Evolutionary conservation across 768 basidiomycete genomes (phyloP).

Genomic region (Mycena belliarum): DNA sequence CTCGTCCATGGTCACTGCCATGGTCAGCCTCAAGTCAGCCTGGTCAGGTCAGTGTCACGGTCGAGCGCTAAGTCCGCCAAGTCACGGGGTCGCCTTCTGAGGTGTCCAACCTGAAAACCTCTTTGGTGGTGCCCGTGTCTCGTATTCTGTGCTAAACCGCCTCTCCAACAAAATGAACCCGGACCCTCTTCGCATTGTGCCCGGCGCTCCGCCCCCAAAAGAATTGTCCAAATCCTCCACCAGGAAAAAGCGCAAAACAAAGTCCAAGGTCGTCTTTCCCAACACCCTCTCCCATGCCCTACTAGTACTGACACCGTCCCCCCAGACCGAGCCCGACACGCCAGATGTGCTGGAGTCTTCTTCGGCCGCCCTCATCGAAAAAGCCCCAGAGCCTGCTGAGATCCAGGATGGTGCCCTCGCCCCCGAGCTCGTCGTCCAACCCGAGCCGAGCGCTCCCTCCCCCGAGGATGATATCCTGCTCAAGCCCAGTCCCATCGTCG

Average conservation of each 20-base stretch:
- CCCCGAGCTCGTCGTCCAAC: conserved; percentile 46
- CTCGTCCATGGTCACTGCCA: no score
- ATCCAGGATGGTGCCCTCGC: conserved; percentile 47
- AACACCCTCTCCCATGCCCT: background rate
- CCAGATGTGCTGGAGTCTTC: conserved; percentile 45
- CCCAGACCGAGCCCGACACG: conserved; percentile 46
- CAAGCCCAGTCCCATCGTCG: conserved; percentile 71
- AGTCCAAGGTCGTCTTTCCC: conserved; percentile 34
- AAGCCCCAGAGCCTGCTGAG: conserved; percentile 48
- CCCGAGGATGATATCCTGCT: conserved; percentile 47
- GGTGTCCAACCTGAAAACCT: no score
- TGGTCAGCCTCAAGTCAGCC: no score
- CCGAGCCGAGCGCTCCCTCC: conserved; percentile 40
- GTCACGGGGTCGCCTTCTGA: no score
- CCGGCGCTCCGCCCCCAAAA: conserved; percentile 72
- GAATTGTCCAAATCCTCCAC: conserved; percentile 62
- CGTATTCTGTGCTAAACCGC: no score
- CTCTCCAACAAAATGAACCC: conserved; percentile 39
- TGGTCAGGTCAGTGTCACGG: no score
- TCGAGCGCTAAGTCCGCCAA: no score
- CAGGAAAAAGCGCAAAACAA: conserved; percentile 68
- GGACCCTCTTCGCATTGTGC: conserved; percentile 57
- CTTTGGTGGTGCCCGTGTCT: no score
- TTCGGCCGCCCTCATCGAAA: conserved; percentile 49
- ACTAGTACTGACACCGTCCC: conserved; percentile 38